These are phyloP conservation scores for Saccharomycopsis babjevae DNA, from an alignment of 805 yeast species.

Conservation along the genomic window DNA sequence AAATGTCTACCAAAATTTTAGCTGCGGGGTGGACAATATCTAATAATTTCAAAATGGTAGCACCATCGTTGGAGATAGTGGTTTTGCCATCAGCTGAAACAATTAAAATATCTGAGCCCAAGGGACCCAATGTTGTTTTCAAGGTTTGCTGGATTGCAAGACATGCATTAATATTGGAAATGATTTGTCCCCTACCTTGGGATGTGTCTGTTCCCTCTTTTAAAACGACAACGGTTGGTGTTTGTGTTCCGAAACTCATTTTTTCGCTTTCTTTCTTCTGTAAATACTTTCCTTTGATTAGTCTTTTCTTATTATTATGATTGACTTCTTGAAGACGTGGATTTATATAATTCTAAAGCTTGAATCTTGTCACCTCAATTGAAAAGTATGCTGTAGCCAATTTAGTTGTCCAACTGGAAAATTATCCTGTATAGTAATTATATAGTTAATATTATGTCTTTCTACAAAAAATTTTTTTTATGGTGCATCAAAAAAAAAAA, in stretches of 20 bases:
- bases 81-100: constrained; percentile 78
- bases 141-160: constrained; percentile 93
- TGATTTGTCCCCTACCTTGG: constrained; percentile 93
- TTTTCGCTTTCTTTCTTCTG: neutral
- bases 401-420: neutral
- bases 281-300: neutral
- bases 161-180: constrained; percentile 94
- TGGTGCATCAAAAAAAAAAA: neutral
- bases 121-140: constrained; percentile 91
- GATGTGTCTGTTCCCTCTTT: constrained; percentile 97
- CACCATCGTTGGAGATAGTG: constrained; percentile 97
- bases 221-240: constrained; percentile 96
- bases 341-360: too few relatives aligned
- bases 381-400: too few relatives aligned
- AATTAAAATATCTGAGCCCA: constrained; percentile 90
- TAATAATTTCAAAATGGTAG: constrained; percentile 81
- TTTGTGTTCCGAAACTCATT: constrained; percentile 86
- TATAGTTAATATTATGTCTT: neutral
- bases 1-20: constrained; percentile 84
- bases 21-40: constrained; percentile 99
- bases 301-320: neutral
- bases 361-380: too few relatives aligned
- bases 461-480: neutral
- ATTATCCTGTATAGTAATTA: neutral
- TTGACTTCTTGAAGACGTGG: neutral